Base-by-base conservation (phyloP, 345 rosid species). In the Citrus cavaleriei region DNA sequence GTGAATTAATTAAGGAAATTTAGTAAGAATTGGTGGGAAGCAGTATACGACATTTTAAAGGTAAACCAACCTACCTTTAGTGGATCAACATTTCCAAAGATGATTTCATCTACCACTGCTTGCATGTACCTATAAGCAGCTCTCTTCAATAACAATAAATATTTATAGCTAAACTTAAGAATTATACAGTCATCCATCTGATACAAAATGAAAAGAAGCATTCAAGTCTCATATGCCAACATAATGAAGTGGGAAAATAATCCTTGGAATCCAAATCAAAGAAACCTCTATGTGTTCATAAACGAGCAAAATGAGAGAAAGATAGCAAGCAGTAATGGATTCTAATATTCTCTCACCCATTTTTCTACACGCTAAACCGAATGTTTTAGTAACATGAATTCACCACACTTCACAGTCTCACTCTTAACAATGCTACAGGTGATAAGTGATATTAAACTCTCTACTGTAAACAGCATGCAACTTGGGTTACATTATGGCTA, bases 81-180 rank as follows among this genome's bases (percentile, higher is more conserved):
- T 6, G 92, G 92, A 87, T 92, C 83, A 74, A 81, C 89, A 87
- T 88, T 93, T 85, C 87, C 77, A 78, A 90, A 81, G 76, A 93
- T 87, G 10, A 91, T 89, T 87, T 95, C 97, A 84, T 95, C 98
- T 57, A 88, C 97, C 82, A 90, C 97, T 30, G 94, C 98, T 88
- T 95, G 98, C 95, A 95, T 95, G 89, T 93, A 95, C 89, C 98
- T 92, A 80, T 54, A 55, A 79, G 63, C 38, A 77, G 37, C 22
- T 72, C 73, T 79, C 60, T 64, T 71, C 46, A 61, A 68, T 67
- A 68, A 54, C 34, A 69, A 40, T 65, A 60, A 59, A 74, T 34
- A 13, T 55, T 21, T 19, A 42, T 40, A 34, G n/a, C 21, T 13
- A 40, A 38, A 38, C 28, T n/a, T 68, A 38, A 68, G 68, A 68